phyloP scores from a whole-genome alignment of 31 red algal species.

The Asparagopsis taxiformis region DNA sequence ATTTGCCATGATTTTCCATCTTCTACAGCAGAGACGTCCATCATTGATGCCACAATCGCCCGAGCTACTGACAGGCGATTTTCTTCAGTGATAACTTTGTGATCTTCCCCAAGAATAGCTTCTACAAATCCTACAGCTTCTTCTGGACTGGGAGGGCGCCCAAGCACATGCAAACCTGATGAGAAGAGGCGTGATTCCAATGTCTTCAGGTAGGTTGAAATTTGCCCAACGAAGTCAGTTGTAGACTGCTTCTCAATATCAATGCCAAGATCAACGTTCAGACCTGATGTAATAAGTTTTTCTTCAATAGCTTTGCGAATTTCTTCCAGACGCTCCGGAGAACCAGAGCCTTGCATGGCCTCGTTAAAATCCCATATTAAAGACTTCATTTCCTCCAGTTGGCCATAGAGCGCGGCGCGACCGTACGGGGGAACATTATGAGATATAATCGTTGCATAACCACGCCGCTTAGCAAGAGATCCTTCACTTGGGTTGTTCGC shows the following conservation, averaged over 20 bases:
- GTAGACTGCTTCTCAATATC: slow-evolving; percentile 7
- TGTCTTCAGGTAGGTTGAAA: slow-evolving; percentile 49
- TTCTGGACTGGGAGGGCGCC: slow-evolving; percentile 14
- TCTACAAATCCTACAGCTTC: slow-evolving; percentile 47
- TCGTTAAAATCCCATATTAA: slow-evolving; percentile 55
- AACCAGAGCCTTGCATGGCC: slow-evolving; percentile 11
- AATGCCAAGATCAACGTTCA: slow-evolving; percentile 45
- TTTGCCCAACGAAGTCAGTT: slow-evolving; percentile 26
- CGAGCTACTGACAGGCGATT: slow-evolving; percentile 13
- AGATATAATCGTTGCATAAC: slow-evolving; percentile 65
- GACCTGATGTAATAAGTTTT: slow-evolving; percentile 26
- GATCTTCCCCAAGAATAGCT: slow-evolving; percentile 25
- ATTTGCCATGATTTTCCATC: not conserved
- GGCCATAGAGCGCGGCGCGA: slow-evolving; percentile 57
- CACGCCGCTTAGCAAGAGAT: slow-evolving; percentile 69
- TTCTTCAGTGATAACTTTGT: slow-evolving; percentile 8
- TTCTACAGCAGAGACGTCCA: slow-evolving; percentile 7
- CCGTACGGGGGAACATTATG: slow-evolving; percentile 74
- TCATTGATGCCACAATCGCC: slow-evolving; percentile 18
- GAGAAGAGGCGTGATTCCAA: slow-evolving; percentile 62
- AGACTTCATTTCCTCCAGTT: slow-evolving; percentile 55
- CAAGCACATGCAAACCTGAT: slow-evolving; percentile 54
- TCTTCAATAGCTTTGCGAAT: slow-evolving; percentile 35
- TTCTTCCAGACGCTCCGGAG: slow-evolving; percentile 7
- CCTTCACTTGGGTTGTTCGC: slow-evolving; percentile 75